phyloP scores from a whole-genome alignment of 208 protist genomes.

The Acanthamoeba triangularis region DNA sequence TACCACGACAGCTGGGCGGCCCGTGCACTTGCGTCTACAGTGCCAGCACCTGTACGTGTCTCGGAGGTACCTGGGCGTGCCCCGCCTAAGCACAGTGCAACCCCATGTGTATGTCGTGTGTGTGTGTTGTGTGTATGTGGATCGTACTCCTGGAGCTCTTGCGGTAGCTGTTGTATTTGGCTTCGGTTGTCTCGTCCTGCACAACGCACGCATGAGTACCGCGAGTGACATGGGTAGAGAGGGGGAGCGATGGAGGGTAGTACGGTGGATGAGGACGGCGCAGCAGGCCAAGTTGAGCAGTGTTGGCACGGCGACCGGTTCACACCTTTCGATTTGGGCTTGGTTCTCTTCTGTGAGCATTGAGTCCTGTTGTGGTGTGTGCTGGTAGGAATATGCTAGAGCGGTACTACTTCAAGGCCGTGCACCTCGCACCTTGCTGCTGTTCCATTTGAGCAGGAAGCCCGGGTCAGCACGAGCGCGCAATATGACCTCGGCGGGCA shows the following conservation, averaged over 20 bases:
- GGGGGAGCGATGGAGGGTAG: too few species aligned
- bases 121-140: background rate
- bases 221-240: background rate
- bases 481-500: background rate
- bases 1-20: background rate
- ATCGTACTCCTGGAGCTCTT: constrained; percentile 11
- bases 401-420: too few species aligned
- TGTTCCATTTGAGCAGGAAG: constrained; percentile 53
- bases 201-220: background rate
- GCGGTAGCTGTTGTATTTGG: background rate
- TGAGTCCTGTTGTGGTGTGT: background rate
- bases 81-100: background rate
- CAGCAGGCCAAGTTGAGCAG: constrained; percentile 30
- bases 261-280: background rate
- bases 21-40: background rate
- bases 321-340: background rate
- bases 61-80: background rate
- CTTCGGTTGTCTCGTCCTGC: background rate
- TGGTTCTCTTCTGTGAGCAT: background rate
- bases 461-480: background rate
- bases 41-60: background rate
- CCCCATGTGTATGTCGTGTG: too few species aligned
- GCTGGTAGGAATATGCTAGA: background rate
- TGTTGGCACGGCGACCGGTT: background rate
- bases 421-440: background rate